These are phyloP conservation scores for Platanthera zijinensis DNA, from an alignment of 106 monocot genomes.

Conservation along the genomic window DNA sequence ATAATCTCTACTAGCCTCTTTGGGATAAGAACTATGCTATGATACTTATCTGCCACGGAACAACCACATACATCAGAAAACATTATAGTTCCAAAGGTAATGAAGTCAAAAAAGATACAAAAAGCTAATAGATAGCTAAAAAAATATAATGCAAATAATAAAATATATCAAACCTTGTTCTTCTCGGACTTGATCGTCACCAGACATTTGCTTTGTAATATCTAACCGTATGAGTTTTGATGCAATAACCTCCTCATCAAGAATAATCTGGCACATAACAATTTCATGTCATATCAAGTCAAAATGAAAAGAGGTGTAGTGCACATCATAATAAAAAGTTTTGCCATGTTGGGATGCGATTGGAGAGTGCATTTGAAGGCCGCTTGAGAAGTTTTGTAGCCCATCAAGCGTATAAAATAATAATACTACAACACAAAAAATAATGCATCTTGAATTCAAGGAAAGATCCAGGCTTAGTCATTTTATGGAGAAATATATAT, in stretches of 20 bases:
- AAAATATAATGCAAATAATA: neutral
- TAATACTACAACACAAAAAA: no score
- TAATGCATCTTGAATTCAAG: no score
- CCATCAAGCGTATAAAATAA: no score
- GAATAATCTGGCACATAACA: conserved; percentile 29
- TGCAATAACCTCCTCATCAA: conserved; percentile 55
- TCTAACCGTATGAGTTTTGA: conserved; percentile 50
- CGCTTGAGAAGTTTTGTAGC: no score
- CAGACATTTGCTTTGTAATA: conserved; percentile 42
- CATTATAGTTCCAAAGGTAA: neutral
- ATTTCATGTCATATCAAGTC: neutral
- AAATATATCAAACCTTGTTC: conserved; percentile 24
- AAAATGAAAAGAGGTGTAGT: neutral
- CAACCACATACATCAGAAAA: neutral
- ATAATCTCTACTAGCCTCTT: conserved; percentile 74
- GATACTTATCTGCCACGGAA: neutral
- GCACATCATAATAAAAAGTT: no score
- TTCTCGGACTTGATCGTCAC: conserved; percentile 48
- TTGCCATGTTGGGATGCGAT: no score
- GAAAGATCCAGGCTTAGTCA: no score
- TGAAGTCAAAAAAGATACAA: neutral
- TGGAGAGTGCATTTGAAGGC: no score
- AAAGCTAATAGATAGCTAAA: neutral
- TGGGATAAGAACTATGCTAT: conserved; percentile 10
- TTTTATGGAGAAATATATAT: no score